Evolutionary conservation across 768 basidiomycete genomes (phyloP).

Genomic region (Sarcomyxa edulis): DNA sequence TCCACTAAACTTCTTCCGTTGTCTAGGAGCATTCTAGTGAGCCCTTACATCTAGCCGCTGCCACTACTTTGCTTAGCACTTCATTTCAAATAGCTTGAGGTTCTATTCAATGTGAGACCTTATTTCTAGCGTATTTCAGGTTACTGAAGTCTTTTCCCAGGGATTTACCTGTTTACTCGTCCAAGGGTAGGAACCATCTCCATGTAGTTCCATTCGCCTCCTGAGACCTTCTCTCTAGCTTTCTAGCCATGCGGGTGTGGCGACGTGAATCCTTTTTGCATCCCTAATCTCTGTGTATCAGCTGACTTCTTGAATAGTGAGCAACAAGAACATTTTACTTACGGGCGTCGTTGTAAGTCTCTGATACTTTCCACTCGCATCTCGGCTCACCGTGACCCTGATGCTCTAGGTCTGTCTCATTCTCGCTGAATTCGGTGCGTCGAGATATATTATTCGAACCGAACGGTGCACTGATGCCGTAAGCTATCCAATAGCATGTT

Average conservation of each 20-base stretch:
- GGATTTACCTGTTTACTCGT: constrained; percentile 52
- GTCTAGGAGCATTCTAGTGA: constrained; percentile 46
- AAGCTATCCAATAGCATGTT: constrained; percentile 25
- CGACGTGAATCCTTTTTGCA: constrained; percentile 22
- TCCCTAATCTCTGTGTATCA: background rate
- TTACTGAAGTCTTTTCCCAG: constrained; percentile 19
- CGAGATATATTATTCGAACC: background rate
- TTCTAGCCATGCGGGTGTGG: constrained; percentile 38
- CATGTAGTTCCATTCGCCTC: no score
- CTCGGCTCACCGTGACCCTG: background rate
- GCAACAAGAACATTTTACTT: constrained; percentile 39
- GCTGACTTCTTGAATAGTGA: constrained; percentile 30
- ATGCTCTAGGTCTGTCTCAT: constrained; percentile 33
- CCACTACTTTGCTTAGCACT: background rate
- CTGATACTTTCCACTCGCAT: no score
- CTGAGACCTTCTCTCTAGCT: no score
- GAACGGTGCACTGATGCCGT: background rate
- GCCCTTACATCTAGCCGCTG: no score
- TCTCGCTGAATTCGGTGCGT: constrained; percentile 45
- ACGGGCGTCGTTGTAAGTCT: constrained; percentile 35
- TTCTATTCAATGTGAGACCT: constrained; percentile 45
- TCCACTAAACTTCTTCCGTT: background rate
- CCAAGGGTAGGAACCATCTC: no score
- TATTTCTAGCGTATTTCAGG: background rate
- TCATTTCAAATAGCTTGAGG: constrained; percentile 37